phyloP scores from a whole-genome alignment of 495 filamentous ascomycete species.

The Tuber microsphaerosporum region DNA sequence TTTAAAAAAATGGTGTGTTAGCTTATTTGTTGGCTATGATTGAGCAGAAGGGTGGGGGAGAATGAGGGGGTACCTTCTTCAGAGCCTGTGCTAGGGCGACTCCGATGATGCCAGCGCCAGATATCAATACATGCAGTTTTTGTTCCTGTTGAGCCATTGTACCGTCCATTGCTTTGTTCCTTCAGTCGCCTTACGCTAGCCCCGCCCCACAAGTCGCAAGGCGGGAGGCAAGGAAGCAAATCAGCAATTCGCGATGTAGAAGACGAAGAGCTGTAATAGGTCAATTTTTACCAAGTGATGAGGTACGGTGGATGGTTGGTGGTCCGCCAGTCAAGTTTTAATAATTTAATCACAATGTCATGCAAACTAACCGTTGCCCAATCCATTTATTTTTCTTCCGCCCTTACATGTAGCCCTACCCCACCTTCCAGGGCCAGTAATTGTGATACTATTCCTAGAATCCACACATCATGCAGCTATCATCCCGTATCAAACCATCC shows the following conservation, averaged over 20 bases:
- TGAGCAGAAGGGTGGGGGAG: background rate
- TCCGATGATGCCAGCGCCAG: constrained; percentile 56
- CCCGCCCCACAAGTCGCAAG: background rate
- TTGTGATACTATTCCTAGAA: background rate
- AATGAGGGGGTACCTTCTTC: constrained; percentile 40
- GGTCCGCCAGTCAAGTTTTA: background rate
- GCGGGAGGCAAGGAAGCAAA: background rate
- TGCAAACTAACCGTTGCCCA: background rate
- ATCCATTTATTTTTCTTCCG: background rate
- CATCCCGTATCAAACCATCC: background rate
- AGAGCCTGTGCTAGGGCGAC: constrained; percentile 56
- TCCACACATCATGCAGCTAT: background rate
- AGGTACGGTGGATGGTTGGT: background rate
- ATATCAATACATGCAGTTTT: constrained; percentile 47
- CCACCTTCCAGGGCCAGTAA: background rate
- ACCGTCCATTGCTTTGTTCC: background rate
- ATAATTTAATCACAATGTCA: too few species aligned
- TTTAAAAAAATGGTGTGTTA: background rate
- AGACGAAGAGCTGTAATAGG: background rate
- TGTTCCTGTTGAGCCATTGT: background rate
- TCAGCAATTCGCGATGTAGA: background rate
- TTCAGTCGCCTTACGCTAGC: background rate
- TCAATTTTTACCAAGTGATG: background rate
- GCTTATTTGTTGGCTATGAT: background rate
- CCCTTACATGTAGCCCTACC: background rate